phyloP scores from a whole-genome alignment of 768 basidiomycete genomes.

The Cubamyces sp. region DNA sequence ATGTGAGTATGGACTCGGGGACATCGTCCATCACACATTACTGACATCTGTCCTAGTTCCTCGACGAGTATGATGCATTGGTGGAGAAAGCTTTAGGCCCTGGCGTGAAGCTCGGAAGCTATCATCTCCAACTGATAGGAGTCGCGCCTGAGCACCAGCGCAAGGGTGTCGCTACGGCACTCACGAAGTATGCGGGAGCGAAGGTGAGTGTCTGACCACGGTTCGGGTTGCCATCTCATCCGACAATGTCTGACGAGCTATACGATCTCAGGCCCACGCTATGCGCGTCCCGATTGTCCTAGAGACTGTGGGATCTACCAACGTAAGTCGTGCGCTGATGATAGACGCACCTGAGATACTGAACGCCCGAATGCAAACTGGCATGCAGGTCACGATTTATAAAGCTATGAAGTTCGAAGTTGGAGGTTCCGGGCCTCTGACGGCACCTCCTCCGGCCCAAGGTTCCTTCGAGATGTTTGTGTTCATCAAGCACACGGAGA shows the following conservation, averaged over 20 bases:
- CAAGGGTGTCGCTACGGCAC: slow-evolving; percentile 17
- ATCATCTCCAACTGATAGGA: slow-evolving; percentile 21
- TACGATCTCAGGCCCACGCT: not conserved
- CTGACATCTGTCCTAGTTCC: not conserved
- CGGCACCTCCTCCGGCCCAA: not conserved
- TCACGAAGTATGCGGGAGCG: slow-evolving; percentile 10
- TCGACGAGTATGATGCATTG: slow-evolving; percentile 14
- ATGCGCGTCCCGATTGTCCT: not conserved
- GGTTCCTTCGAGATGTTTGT: slow-evolving; percentile 17
- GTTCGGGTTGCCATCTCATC: no score
- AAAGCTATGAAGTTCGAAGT: slow-evolving; percentile 12
- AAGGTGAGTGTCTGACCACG: slow-evolving; percentile 6
- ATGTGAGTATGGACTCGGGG: not conserved
- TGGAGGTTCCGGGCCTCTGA: slow-evolving; percentile 7
- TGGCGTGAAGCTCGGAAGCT: slow-evolving; percentile 20
- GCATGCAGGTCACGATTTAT: slow-evolving; percentile 12
- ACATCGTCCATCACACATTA: not conserved
- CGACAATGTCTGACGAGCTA: not conserved
- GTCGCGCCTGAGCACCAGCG: slow-evolving; percentile 11
- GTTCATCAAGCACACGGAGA: slow-evolving; percentile 18
- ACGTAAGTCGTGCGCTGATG: not conserved
- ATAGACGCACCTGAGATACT: not conserved
- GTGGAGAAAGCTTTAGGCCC: slow-evolving; percentile 8
- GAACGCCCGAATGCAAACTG: not conserved
- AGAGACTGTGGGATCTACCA: slow-evolving; percentile 4